phyloP scores from a whole-genome alignment of 1,284 basidiomycete genomes.

The Melampsora larici-populina region DNA sequence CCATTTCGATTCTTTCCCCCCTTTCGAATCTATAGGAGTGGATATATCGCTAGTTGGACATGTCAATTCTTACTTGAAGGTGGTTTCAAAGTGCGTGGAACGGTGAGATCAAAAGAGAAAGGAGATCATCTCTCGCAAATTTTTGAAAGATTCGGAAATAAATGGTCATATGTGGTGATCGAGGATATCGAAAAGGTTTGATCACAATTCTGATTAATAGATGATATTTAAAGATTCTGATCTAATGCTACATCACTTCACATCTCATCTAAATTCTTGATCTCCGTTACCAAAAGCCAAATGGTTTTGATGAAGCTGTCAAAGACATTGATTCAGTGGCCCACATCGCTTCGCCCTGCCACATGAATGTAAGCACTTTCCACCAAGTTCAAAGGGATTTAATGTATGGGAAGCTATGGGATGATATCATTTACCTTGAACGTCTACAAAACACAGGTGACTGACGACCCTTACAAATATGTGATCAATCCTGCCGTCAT shows the following conservation, averaged over 20 bases:
- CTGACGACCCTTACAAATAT: conserved; percentile 50
- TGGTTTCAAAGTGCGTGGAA: conserved; percentile 55
- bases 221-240: background rate
- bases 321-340: conserved; percentile 54
- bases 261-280: background rate
- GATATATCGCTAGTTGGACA: conserved; percentile 52
- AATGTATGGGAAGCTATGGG: too few species aligned
- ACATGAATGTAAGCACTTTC: background rate
- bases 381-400: too few species aligned
- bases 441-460: too few species aligned
- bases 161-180: conserved; percentile 52
- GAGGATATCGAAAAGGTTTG: conserved; percentile 53
- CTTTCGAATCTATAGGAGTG: background rate
- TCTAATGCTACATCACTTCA: background rate
- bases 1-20: background rate
- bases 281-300: background rate
- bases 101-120: conserved; percentile 55
- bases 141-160: conserved; percentile 47
- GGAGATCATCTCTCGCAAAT: conserved; percentile 54
- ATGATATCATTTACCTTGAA: too few species aligned
- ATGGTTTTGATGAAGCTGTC: conserved; percentile 55
- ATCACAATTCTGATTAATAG: background rate
- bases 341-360: conserved; percentile 43
- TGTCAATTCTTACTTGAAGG: conserved; percentile 50
- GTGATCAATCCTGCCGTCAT: conserved; percentile 57